A percentile compares a stretch with the other conserved stretches of the same genome.
phyloP scores from a whole-genome alignment of 1,139 yeast genomes.

The Debaryomyces subglobosus region DNA sequence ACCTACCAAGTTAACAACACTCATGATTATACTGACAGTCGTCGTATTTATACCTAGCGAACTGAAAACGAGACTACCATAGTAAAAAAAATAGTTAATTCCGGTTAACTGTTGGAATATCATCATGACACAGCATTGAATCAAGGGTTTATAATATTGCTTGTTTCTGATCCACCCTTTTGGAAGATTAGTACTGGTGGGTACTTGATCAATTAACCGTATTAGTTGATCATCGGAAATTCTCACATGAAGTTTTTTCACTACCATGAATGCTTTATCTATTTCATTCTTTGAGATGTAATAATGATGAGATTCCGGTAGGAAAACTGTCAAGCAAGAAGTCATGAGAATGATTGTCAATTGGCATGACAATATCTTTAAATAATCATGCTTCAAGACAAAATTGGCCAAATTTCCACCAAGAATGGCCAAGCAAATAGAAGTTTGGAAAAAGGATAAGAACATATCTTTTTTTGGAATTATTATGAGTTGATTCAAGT shows the following conservation, averaged over 20 bases:
- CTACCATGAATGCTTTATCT: background rate
- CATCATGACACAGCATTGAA: conserved; percentile 26
- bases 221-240: background rate
- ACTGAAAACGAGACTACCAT: conserved; percentile 25
- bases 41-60: conserved; percentile 7
- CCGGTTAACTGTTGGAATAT: conserved; percentile 39
- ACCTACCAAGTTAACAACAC: conserved; percentile 22
- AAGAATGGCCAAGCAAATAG: conserved; percentile 22
- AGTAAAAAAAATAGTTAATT: conserved; percentile 38
- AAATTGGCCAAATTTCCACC: conserved; percentile 7
- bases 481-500: conserved; percentile 24
- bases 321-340: background rate
- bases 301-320: conserved; percentile 9
- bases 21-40: conserved; percentile 16
- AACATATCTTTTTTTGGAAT: conserved; percentile 20
- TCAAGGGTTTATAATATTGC: conserved; percentile 3
- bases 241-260: background rate
- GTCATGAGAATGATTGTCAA: background rate
- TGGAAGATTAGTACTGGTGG: conserved; percentile 1
- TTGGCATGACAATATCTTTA: conserved; percentile 23
- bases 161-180: background rate
- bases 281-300: conserved; percentile 3
- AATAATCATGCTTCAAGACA: conserved; percentile 1
- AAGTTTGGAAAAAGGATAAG: conserved; percentile 28
- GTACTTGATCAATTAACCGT: background rate